These are phyloP conservation scores for Rubia balearica DNA, from an alignment of 305 asterid genomes.

Conservation along the genomic window DNA sequence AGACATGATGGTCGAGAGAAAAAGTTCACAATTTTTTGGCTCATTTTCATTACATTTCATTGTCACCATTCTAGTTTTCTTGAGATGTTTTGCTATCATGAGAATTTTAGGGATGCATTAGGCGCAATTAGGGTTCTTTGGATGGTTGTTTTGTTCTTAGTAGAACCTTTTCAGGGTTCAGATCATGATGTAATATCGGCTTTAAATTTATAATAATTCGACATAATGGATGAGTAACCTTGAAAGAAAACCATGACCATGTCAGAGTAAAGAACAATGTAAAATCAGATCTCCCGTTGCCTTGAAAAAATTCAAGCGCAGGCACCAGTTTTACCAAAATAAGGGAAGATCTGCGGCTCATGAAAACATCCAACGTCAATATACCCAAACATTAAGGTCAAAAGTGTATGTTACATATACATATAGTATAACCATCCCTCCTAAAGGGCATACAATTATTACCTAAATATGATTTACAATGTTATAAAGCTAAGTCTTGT, in stretches of 20 bases:
- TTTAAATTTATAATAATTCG: neutral
- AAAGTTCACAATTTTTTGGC: constrained; percentile 8
- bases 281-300: neutral
- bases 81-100: neutral
- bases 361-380: too few relatives aligned
- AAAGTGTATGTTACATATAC: neutral
- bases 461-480: constrained; percentile 23
- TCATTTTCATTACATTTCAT: neutral
- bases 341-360: too few relatives aligned
- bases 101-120: neutral
- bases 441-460: neutral
- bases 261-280: too few relatives aligned
- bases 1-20: constrained; percentile 16
- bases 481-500: constrained; percentile 8
- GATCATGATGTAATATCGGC: neutral
- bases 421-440: neutral
- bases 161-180: neutral
- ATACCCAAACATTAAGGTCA: neutral
- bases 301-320: neutral
- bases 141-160: neutral
- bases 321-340: too few relatives aligned
- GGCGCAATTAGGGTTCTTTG: neutral
- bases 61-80: constrained; percentile 3
- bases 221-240: neutral
- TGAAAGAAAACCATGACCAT: neutral